phyloP scores from a whole-genome alignment of 1,139 yeast species.

The Kazachstania sp. region DNA sequence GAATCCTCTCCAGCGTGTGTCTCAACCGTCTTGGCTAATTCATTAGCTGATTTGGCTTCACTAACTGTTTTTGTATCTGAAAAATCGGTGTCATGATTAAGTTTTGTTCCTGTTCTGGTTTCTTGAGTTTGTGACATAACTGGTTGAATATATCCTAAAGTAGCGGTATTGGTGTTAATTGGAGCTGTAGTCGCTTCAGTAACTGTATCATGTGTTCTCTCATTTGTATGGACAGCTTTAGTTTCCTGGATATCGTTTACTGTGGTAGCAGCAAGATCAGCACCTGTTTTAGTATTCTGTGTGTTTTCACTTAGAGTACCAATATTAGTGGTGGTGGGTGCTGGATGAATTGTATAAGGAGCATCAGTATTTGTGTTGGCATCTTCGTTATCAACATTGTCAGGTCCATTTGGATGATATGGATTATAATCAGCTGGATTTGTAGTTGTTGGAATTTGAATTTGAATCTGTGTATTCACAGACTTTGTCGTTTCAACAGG shows the following conservation, averaged over 20 bases:
- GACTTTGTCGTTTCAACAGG: neutral
- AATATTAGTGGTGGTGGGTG: neutral
- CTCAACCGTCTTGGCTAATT: neutral
- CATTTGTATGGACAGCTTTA: neutral
- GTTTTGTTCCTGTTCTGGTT: neutral
- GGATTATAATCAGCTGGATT: neutral
- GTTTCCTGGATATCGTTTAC: neutral
- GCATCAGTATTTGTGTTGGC: neutral
- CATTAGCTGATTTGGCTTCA: neutral
- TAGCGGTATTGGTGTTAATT: neutral
- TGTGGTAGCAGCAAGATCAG: neutral
- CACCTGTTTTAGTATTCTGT: neutral
- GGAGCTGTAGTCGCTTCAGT: neutral
- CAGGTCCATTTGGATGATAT: neutral
- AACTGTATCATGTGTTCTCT: neutral
- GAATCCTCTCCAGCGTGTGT: neutral
- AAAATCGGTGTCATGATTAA: neutral
- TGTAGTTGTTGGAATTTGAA: neutral
- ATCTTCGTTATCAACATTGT: neutral
- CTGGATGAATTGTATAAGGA: neutral
- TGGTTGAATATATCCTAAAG: neutral
- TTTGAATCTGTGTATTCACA: neutral
- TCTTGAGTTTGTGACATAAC: neutral
- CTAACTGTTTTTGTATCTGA: neutral
- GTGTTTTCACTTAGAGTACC: neutral